Evolutionary conservation across 2,329 filamentous ascomycete species (phyloP), one percentile per base, ranked within the genome.

Genomic region (Tothia fuscella): DNA sequence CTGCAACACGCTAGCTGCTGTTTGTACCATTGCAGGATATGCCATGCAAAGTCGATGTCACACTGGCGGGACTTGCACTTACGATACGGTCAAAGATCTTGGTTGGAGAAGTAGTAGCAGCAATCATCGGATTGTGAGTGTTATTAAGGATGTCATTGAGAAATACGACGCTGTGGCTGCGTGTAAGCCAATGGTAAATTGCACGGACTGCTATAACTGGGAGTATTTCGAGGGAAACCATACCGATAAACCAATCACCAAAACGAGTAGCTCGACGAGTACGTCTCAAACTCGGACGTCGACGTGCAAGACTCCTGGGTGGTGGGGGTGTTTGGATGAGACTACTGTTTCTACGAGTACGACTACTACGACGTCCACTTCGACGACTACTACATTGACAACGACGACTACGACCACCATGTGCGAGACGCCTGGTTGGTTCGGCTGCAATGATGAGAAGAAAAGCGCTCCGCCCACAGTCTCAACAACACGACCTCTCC

Each of bases 201-300:
- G 91, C 57, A 77, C 82, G 30, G 91, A 98, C 58, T 96, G 89
- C 54, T 84, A 76, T 44, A 78, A 81, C 43, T 96, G 91, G 91
- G 93, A 94, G 54, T 93, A 87, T 68, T 93, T 85, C 55, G 81
- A 88, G 60, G 93, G 87, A 58, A 95, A 95, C 56, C 82, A 82
- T 22, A 91, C 83, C 2, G 81, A 88, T 48, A n/a, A n/a, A n/a
- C n/a, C n/a, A n/a, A n/a, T n/a, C n/a, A 72, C 70, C 1, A 86
- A 78, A 0, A 82, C 80, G 3, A 57, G 59, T 5, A 67, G 75
- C 2, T 68, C 65, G 3, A 70, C 71, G 1, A 73, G 72, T 1
- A 70, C 72, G 1, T 76, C 74, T 3, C 72, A 72, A 32, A 82
- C 76, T 3, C 62, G 72, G 39, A 87, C 88, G 0, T 78, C 80